These are phyloP conservation scores for Diaporthe citrichinensis DNA, from an alignment of 2,329 filamentous ascomycete genomes.

Conservation along the genomic window DNA sequence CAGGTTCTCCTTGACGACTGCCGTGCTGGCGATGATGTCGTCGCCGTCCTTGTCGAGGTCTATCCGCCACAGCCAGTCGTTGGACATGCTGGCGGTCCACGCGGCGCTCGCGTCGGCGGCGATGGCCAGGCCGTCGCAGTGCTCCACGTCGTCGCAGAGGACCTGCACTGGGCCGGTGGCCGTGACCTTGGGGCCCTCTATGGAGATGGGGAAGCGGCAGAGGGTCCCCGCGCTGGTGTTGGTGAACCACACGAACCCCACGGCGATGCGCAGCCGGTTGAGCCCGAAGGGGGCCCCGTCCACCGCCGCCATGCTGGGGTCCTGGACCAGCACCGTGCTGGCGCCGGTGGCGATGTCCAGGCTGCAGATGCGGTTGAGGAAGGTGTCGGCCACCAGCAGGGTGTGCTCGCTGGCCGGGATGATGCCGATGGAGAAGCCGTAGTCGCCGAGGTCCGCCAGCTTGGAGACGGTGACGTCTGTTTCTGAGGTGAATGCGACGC, in stretches of 20 bases:
- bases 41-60: constrained; percentile 26
- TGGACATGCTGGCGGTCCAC: constrained; percentile 28
- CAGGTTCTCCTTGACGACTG: constrained; percentile 27
- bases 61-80: constrained; percentile 24
- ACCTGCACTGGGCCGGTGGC: constrained; percentile 29
- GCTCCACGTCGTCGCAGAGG: constrained; percentile 25
- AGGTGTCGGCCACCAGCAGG: constrained; percentile 21
- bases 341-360: constrained; percentile 18
- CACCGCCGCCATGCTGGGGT: constrained; percentile 7
- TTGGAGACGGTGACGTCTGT: constrained; percentile 15
- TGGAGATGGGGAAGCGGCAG: constrained; percentile 31
- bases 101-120: constrained; percentile 17
- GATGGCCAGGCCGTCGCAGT: constrained; percentile 30
- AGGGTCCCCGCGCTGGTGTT: constrained; percentile 36
- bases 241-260: constrained; percentile 29
- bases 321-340: constrained; percentile 16
- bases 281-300: constrained; percentile 28
- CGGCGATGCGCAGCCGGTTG: constrained; percentile 29
- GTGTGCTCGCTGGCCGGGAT: constrained; percentile 32
- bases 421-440: constrained; percentile 25
- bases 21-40: constrained; percentile 1
- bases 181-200: constrained; percentile 1
- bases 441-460: constrained; percentile 18
- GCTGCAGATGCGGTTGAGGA: constrained; percentile 18
- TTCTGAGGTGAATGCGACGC: constrained; percentile 12